These are phyloP conservation scores for Yamadazyma atmosphaerica DNA, from an alignment of 1,139 yeast species.

Conservation along the genomic window DNA sequence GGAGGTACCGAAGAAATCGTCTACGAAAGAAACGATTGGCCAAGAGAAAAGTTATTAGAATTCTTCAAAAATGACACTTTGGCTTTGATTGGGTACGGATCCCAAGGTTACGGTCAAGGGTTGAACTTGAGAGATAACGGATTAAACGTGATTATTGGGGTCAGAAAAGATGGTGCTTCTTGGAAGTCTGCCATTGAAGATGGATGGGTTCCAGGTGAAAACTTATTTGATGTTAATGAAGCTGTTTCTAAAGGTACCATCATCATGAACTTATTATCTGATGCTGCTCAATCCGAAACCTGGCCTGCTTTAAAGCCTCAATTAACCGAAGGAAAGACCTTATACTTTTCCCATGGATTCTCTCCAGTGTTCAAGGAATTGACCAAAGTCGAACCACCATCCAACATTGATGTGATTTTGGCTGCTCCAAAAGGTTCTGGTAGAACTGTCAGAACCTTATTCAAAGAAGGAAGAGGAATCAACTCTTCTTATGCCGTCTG, in stretches of 20 bases:
- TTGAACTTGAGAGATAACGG: conserved; percentile 99
- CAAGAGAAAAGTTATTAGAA: conserved; percentile 91
- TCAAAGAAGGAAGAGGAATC: conserved; percentile 99
- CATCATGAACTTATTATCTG: conserved; percentile 96
- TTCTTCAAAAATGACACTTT: conserved; percentile 98
- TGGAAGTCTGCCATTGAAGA: conserved; percentile 99
- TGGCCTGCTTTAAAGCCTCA: conserved; percentile 86
- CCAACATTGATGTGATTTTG: conserved; percentile 91
- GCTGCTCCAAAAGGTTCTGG: conserved; percentile 99
- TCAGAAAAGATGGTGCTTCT: conserved; percentile 97
- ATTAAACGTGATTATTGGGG: conserved; percentile 95
- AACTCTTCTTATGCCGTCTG: conserved; percentile 99
- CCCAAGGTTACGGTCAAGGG: conserved; percentile 99
- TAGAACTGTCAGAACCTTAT: conserved; percentile 97
- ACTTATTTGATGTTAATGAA: conserved; percentile 91
- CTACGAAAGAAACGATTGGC: conserved; percentile 99
- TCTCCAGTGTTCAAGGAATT: conserved; percentile 98
- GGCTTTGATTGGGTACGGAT: conserved; percentile 98
- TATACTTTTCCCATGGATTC: conserved; percentile 99
- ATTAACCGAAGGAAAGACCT: conserved; percentile 94
- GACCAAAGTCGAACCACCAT: conserved; percentile 95
- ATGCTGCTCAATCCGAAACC: conserved; percentile 99
- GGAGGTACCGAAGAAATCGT: conserved; percentile 95
- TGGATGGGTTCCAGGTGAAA: conserved; percentile 99
- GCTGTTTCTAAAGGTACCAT: conserved; percentile 91